Base-by-base conservation (phyloP, 2,329 filamentous ascomycete species). In the Cordyceps farinosa region DNA sequence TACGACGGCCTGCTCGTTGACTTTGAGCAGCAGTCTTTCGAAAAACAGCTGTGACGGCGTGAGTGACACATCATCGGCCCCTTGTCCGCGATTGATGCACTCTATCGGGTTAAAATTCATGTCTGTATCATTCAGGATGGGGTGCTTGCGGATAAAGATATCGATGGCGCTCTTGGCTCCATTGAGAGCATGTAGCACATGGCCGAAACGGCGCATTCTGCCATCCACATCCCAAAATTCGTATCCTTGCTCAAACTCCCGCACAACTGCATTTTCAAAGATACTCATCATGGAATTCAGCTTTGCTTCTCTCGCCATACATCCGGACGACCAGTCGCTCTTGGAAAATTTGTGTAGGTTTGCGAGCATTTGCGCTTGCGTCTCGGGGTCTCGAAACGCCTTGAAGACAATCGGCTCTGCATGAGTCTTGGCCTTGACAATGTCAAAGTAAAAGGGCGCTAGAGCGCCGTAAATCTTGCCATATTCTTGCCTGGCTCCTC, bases 181-280 rank as follows among this genome's bases (percentile, higher is more conserved):
- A 73, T 96, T 96, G 51, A 99, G 80, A 2, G 85, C 84, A 64
- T 90, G 87, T 63, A 99, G 78, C 17, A 99, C 92, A 69, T 92
- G 87, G 2, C 93, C 93, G 75, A 97, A 98, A 71, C 90, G 86
- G 68, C 84, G 87, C 94, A 98, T 97, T 61, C 88, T 84, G 2
- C 91, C 92, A 67, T 96, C 90, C 61, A 96, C 87, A 73, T 99
- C 94, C 78, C 90, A 90, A 50, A 87, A 88, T 73, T 95, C 91
- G 68, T 96, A 96, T 4, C 92, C 95, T 71, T 95, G 90, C 75
- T 96, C 90, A 69, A 99, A 99, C 74, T 99, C 95, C 55, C 90
- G 85, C 58, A 97, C 78, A 3, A 96, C 93, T 3, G 93, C 92
- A 63, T 89, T 92, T 76, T 98, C 94, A 70, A 99, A 99, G 64